Conservation (phyloP, 2,329 filamentous ascomycete species). For the Scolecobasidium constrictum region DNA sequence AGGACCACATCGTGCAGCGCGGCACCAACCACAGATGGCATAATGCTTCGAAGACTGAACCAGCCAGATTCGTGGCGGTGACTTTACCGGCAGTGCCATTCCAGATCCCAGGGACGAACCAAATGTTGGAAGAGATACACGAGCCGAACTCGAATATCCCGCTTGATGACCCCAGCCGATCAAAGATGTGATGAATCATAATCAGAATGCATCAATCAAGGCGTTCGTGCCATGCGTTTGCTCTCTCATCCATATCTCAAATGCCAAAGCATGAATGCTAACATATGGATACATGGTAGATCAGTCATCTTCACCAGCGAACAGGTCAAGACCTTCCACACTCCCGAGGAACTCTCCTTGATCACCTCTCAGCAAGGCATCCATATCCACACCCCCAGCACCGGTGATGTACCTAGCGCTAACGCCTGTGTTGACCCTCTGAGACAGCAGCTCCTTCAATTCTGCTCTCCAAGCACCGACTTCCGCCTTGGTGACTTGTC, state of each 20-base stretch:
- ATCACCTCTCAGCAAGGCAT: constrained; percentile 52
- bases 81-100: constrained; percentile 17
- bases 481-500: constrained; percentile 60
- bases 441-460: constrained; percentile 57
- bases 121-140: constrained; percentile 15
- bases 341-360: constrained; percentile 8
- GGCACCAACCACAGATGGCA: constrained; percentile 18
- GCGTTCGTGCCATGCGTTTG: too few species aligned
- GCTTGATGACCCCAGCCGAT: too few species aligned
- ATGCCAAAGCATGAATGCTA: too few species aligned
- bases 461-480: constrained; percentile 59
- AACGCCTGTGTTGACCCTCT: constrained; percentile 75
- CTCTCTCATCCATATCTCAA: too few species aligned
- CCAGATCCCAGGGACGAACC: constrained; percentile 15
- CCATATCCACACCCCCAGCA: constrained; percentile 67
- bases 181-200: too few species aligned
- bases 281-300: neutral
- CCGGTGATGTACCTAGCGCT: constrained; percentile 77
- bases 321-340: constrained; percentile 3
- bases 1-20: constrained; percentile 16
- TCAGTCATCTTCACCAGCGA: neutral
- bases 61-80: constrained; percentile 15
- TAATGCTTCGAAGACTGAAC: constrained; percentile 14
- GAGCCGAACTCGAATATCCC: neutral
- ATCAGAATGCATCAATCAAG: too few species aligned